Percentiles rank a stretch among this genome's conserved stretches.
These are phyloP conservation scores for Yarrowia osloensis DNA, from an alignment of 805 yeast species.

Conservation along the genomic window DNA sequence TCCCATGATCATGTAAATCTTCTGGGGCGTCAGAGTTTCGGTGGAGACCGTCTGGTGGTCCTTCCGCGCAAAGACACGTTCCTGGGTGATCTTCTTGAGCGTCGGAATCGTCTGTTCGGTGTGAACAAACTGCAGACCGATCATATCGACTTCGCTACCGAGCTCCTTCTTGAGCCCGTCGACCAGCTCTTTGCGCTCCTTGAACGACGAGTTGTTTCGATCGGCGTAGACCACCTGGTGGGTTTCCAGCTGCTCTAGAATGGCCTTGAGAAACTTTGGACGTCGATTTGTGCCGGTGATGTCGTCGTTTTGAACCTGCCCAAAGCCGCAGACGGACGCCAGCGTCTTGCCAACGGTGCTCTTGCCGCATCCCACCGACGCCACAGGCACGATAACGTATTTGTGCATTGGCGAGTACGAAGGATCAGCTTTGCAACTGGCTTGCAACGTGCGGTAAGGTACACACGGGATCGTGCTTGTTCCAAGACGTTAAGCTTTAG, in stretches of 20 bases:
- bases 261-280: constrained; percentile 36
- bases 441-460: too few relatives aligned
- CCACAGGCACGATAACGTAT: constrained; percentile 74
- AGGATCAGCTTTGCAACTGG: too few relatives aligned
- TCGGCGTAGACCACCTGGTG: constrained; percentile 60
- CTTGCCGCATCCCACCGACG: constrained; percentile 94
- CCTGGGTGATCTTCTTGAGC: constrained; percentile 10
- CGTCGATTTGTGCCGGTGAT: constrained; percentile 28
- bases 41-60: constrained; percentile 11
- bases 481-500: not conserved
- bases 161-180: not conserved
- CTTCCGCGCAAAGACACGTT: constrained; percentile 8
- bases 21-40: not conserved
- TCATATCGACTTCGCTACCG: not conserved
- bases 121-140: constrained; percentile 12
- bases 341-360: constrained; percentile 76
- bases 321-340: constrained; percentile 61
- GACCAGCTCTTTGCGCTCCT: constrained; percentile 65
- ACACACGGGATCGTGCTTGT: not conserved
- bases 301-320: constrained; percentile 80
- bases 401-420: not conserved
- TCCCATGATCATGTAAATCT: constrained; percentile 27
- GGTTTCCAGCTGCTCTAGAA: not conserved
- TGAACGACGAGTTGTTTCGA: constrained; percentile 73
- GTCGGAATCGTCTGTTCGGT: constrained; percentile 11